These are phyloP conservation scores for Chaetoceros tenuissimus DNA, from an alignment of 108 stramenopile genomes.

Conservation along the genomic window DNA sequence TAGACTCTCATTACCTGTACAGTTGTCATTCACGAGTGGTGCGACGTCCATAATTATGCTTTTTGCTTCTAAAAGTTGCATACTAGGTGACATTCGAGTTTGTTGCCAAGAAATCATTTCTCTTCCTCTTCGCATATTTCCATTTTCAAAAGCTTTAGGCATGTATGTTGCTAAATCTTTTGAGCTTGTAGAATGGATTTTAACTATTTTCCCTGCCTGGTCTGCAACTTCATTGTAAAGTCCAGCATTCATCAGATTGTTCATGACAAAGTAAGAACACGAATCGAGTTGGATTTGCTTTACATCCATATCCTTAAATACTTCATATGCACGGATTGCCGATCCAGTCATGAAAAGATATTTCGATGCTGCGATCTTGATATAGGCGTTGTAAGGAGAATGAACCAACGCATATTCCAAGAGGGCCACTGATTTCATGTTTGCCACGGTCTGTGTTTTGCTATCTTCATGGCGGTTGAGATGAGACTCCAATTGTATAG, in stretches of 20 bases:
- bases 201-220: constrained; percentile 35
- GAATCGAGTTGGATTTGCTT: constrained; percentile 81
- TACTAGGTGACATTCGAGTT: constrained; percentile 47
- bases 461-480: constrained; percentile 7
- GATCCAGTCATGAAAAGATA: constrained; percentile 40
- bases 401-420: constrained; percentile 54
- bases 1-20: constrained; percentile 28
- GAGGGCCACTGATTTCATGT: constrained; percentile 33
- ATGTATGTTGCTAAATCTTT: constrained; percentile 53
- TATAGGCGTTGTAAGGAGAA: constrained; percentile 70
- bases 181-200: constrained; percentile 46
- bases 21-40: constrained; percentile 37
- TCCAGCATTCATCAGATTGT: constrained; percentile 46
- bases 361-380: constrained; percentile 60
- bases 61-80: constrained; percentile 51
- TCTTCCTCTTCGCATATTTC: constrained; percentile 51
- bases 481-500: constrained; percentile 20
- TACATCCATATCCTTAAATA: constrained; percentile 41
- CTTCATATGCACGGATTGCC: constrained; percentile 30
- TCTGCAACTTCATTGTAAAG: constrained; percentile 57
- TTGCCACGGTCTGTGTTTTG: constrained; percentile 1
- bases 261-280: constrained; percentile 57
- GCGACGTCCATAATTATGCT: constrained; percentile 63
- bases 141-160: constrained; percentile 48
- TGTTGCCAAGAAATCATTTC: constrained; percentile 68